Base-by-base conservation (phyloP, 129 eudicot genomes). In the Silybum marianum region DNA sequence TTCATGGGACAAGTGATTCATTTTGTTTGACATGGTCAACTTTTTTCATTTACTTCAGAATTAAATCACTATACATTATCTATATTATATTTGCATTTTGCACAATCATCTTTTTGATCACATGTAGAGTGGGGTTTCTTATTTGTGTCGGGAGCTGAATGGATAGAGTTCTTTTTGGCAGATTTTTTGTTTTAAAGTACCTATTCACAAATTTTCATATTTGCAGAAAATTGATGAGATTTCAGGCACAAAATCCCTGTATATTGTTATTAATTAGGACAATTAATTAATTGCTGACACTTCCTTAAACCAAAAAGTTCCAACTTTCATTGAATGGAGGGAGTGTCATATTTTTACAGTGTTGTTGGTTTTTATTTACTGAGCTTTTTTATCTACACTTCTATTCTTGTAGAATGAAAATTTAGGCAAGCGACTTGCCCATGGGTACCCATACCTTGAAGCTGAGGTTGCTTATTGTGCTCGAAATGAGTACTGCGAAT, bases 401-500 rank as follows among this genome's bases (percentile, higher is more conserved):
- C 25, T 12, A 21, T 44, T 38, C 51, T 26, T 81, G 60, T 74
- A 95, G 97, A 89, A 89, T 82, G 99, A 95, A 86, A 91, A 93
- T 78, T 77, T 95, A 73, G 97, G 97, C 34, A 95, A 95, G 86
- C 88, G 97, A 54, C 93, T 95, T 70, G 99, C 99, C 62, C 97
- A 95, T 87, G 99, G 97, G 82, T 92, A 92, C 85, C 97, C 99
- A 2, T 89, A 83, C 76, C 85, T 92, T 46, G 99, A 95, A 88
- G 99, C 97, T 32, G 97, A 95, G 82, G 99, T 95, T 81, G 99
- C 97, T 7, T 92, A 92, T 79, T 90, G 92, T 89, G 97, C 97
- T 36, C 86, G 97, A 38, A 81, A 89, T 22, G 99, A 95, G 51
- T 95, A 95, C 83, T 92, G 99, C 72, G 97, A 92, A 90, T 95